Base-by-base conservation (phyloP, 768 basidiomycete species). In the Fomitopsis pulvina region DNA sequence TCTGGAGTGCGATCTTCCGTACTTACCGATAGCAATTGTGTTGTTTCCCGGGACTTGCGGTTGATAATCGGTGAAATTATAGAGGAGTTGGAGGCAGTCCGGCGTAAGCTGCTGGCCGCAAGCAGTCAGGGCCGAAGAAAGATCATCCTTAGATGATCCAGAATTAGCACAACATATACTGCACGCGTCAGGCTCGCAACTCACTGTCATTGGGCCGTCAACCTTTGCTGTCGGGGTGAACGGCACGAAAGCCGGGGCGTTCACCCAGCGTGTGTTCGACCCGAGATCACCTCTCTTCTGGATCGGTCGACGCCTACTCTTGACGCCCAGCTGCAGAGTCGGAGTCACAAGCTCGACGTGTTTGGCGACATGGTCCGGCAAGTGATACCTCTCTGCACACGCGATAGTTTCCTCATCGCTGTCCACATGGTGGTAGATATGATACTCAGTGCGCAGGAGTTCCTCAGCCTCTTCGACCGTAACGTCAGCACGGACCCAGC, bases 261-360 rank as follows among this genome's bases (percentile, higher is more conserved):
- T 12, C 38, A 5, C 34, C 22, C 20, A 44, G 28, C 10, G 32
- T 9, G n/a, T 9, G 10, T 29, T 10, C 18, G 30, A 12, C 22
- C 4, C 42, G 45, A 24, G 32, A n/a, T 9, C n/a, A n/a, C 32
- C 42, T 27, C 46, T 42, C 28, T 3, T 41, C 20, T 11, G 47
- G 48, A 14, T 11, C n/a, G 9, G 12, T 25, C 22, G 71, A 70
- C 47, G 46, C 29, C 20, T 45, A 12, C 16, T 51, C 45, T 16
- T 12, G 18, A 18, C 6, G 45, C 71, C 68, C 56, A 87, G 87
- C 63, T 80, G 77, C 0, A 83, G 83, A 0, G 86, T 87, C 0
- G 86, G 86, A 50, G 85, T 81, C 25, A 87, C 69, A 26, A 87
- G 61, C 25, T 86, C 82, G 45, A 87, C 62, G 57, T 87, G 83